A percentile compares a stretch with the other conserved stretches of the same genome.
Evolutionary conservation across 208 protist species (phyloP).

Genomic region (Leishmania amazonensis): DNA sequence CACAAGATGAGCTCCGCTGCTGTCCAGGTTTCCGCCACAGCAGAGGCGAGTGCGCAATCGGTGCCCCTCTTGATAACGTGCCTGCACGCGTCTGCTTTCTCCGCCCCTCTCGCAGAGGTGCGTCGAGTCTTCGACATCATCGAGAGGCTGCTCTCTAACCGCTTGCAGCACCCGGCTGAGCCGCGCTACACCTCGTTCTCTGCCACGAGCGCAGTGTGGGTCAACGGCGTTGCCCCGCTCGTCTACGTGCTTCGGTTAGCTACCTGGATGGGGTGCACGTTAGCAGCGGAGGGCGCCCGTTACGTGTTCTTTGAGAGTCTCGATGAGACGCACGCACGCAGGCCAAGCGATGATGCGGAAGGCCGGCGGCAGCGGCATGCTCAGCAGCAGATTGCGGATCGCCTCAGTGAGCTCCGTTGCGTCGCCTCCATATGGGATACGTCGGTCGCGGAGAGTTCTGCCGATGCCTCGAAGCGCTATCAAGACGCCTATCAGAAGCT

Average conservation of each 20-base stretch:
- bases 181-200: constrained; percentile 20
- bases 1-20: neutral
- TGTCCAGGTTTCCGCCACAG: neutral
- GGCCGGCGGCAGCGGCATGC: neutral
- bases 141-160: constrained; percentile 25
- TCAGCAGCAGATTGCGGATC: neutral
- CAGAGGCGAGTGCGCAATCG: neutral
- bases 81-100: constrained; percentile 1
- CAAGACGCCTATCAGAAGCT: neutral
- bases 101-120: neutral
- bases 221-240: constrained; percentile 16
- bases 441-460: neutral
- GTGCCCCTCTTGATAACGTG: constrained; percentile 4
- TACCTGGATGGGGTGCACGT: constrained; percentile 28
- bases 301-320: constrained; percentile 2
- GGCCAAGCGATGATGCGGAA: neutral
- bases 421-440: constrained; percentile 17
- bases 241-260: constrained; percentile 31
- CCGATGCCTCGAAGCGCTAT: neutral
- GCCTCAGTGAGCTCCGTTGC: constrained; percentile 22
- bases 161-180: neutral
- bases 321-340: neutral
- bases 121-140: constrained; percentile 8
- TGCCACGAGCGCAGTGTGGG: constrained; percentile 23
- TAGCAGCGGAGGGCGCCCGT: constrained; percentile 17